Base-by-base conservation (phyloP, 164 flowering plant genomes). In the Sedum album region DNA sequence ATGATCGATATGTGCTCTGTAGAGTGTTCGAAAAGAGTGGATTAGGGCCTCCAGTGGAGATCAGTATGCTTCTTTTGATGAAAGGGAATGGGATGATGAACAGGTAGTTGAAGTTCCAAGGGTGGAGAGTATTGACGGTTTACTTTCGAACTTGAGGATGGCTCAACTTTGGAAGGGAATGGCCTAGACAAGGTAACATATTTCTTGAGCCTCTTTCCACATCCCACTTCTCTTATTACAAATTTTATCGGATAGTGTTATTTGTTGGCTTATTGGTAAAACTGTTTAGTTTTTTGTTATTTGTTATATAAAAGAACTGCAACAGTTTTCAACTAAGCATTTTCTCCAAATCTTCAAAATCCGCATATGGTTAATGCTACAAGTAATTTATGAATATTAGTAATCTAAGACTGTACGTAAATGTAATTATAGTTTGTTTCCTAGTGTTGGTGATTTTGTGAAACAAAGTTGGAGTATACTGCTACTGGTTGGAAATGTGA, bases 21-120 rank as follows among this genome's bases (percentile, higher is more conserved):
- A 82, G 81, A n/a, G 80, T 86, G 48, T 86, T 85, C 66, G 78
- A 83, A 65, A 86, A 86, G 74, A 81, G 83, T 61, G 84, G 85
- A 23, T 70, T 77, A 48, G 89, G 89, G 9, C 87, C 88, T 13
- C 85, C 82, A 41, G 67, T 72, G 87, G 85, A 25, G 80, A 83
- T 26, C 83, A 81, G 7, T 83, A 81, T 79, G 91, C 86, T 1
- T 85, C 85, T 20, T 83, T 82, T 67, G 36, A 79, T 26, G 91
- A 86, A 72, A 86, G 81, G 49, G 88, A 83, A 53, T 85, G 86
- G 87, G 84, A 82, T 48, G 87, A 83, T 72, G 82, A 71, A 36
- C 38, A 25, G 65, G 9, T 71, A 25, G 67, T 73, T 60, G n/a
- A 78, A 61, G 65, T 82, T 55, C 84, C 83, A 0, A 76, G 83